Conservation (phyloP, 148 eudicot genomes). For the Amaranthus hypochondriacus region DNA sequence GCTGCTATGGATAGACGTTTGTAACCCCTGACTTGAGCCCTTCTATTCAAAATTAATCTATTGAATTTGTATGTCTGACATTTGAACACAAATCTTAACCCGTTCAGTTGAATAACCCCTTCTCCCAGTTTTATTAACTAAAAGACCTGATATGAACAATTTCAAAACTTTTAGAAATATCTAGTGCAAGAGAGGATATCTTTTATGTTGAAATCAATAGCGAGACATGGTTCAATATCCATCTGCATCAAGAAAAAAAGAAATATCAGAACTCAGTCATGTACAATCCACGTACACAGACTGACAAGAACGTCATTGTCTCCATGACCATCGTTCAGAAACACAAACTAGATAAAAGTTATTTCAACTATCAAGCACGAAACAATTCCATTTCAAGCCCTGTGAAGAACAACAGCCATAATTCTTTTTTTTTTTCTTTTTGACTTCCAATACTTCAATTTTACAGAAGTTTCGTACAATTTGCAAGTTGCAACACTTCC, state of each 20-base stretch:
- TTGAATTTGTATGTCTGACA: too few species aligned
- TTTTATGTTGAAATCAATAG: constrained; percentile 70
- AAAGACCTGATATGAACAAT: not conserved
- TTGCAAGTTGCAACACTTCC: too few species aligned
- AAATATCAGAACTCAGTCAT: not conserved
- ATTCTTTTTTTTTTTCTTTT: too few species aligned
- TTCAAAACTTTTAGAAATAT: not conserved
- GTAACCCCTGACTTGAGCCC: too few species aligned
- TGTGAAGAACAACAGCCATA: not conserved
- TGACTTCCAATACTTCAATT: too few species aligned
- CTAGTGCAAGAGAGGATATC: constrained; percentile 59
- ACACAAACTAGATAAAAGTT: not conserved
- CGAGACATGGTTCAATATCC: constrained; percentile 86
- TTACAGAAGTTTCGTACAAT: too few species aligned
- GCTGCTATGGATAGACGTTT: too few species aligned
- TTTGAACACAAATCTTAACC: too few species aligned
- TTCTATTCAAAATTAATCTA: too few species aligned
- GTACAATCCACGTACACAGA: not conserved
- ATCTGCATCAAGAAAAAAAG: constrained; percentile 50
- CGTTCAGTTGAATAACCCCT: too few species aligned
- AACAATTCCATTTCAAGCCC: not conserved
- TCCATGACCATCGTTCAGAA: not conserved
- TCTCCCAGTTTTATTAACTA: too few species aligned
- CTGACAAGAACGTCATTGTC: not conserved
- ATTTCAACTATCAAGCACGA: not conserved